Evolutionary conservation across 1,139 yeast species (phyloP), one percentile per base, ranked within the genome.

Genomic region (Pichia sp.): DNA sequence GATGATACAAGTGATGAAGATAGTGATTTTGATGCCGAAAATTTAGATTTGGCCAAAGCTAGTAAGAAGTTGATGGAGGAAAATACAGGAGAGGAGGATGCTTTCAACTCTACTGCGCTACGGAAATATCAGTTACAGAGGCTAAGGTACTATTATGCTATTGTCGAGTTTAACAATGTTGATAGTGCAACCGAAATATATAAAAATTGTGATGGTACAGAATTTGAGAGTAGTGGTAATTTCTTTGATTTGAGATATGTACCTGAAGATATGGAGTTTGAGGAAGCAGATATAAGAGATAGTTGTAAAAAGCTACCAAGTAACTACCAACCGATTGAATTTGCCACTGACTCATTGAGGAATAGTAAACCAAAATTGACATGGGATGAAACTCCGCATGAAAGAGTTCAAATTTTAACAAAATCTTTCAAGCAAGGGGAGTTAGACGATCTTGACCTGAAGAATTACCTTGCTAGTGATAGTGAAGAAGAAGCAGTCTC

Each of bases 311-410:
- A 75, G 49, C 68, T 88, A 18, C 96, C 97, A 2, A 67, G 79
- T 4, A 74, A 74, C 39, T 93, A 91, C 61, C 79, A 77, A 52
- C 98, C 98, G n/a, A 70, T 69, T 41, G 72, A 79, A 11, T 93
- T 91, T 63, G 85, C 85, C 28, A 93, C 96, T 2, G 96, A 85
- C 62, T 96, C 96, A 0, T 70, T 89, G 45, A 95, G 88, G 58
- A 95, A 86, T 59, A 86, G 96, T 12, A 88, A 86, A 56, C 96
- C 89, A 36, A 85, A 85, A 58, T 70, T 89, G 49, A 88, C 96
- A 0, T 89, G 97, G 97, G 99, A 93, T 62, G 97, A 91, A 63
- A 93, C 97, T 0, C 98, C 98, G 4, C 81, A 78, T 46, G 96
- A 88, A 55, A 75, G 98, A 59, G 62, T 78, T n/a, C 79, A 84